These are phyloP conservation scores for Medicago truncatula DNA, from an alignment of 306 rosid species.

Conservation along the genomic window MtrunA17r5.0-ANR NC_053046.1:11229501-11230000, in stretches of 20 bases:
- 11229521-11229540: conserved; percentile 48
- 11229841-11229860: conserved; percentile 53
- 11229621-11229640: conserved; percentile 86
- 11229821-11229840: conserved; percentile 72
- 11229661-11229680: conserved; percentile 97
- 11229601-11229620: conserved; percentile 90
- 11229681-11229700: conserved; percentile 98
- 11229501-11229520: background rate
- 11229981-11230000: background rate
- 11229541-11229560: conserved; percentile 84
- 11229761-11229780: background rate
- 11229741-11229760: conserved; percentile 1
- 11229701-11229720: conserved; percentile 27
- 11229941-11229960: background rate
- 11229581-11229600: conserved; percentile 94
- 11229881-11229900: conserved; percentile 66
- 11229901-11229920: conserved; percentile 64
- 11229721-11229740: conserved; percentile 3
- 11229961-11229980: no score
- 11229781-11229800: conserved; percentile 10
- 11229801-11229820: conserved; percentile 52
- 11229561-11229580: conserved; percentile 93
- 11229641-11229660: conserved; percentile 97
- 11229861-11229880: conserved; percentile 50
- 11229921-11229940: conserved; percentile 75